phyloP scores from a whole-genome alignment of 371 early-diverging fungal species.

The Mucor velutinosus region DNA sequence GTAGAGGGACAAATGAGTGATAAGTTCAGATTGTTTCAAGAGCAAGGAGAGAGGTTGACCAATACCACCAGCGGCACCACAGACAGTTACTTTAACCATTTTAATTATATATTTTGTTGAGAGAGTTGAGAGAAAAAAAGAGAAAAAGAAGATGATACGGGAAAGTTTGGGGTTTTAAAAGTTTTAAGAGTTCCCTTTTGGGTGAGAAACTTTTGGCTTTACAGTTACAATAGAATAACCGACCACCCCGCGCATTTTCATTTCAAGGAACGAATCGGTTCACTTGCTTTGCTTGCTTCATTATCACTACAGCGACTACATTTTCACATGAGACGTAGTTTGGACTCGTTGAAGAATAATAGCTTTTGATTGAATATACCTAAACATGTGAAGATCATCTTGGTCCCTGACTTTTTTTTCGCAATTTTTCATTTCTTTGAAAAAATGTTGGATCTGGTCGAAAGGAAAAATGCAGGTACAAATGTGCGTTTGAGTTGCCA shows the following conservation, averaged over 20 bases:
- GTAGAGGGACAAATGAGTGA: conserved; percentile 70
- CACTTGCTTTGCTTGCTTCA: background rate
- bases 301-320: background rate
- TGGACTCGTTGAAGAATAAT: background rate
- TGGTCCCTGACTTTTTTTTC: background rate
- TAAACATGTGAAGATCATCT: conserved; percentile 3
- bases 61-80: conserved; percentile 91
- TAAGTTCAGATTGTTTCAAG: conserved; percentile 72
- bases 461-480: background rate
- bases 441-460: background rate
- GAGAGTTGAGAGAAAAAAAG: conserved; percentile 21
- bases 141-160: conserved; percentile 24
- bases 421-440: background rate
- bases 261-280: conserved; percentile 8
- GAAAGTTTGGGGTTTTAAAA: conserved; percentile 10
- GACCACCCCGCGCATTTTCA: conserved; percentile 6
- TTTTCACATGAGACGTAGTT: conserved; percentile 1
- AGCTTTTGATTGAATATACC: background rate
- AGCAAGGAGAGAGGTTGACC: conserved; percentile 91
- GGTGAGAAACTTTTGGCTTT: background rate
- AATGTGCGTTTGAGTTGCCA: background rate
- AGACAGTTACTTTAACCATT: conserved; percentile 78
- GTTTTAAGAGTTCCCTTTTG: conserved; percentile 1
- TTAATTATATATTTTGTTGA: conserved; percentile 10
- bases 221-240: background rate